phyloP scores from a whole-genome alignment of 2,329 filamentous ascomycete genomes.

The Fusarium sp. region DNA sequence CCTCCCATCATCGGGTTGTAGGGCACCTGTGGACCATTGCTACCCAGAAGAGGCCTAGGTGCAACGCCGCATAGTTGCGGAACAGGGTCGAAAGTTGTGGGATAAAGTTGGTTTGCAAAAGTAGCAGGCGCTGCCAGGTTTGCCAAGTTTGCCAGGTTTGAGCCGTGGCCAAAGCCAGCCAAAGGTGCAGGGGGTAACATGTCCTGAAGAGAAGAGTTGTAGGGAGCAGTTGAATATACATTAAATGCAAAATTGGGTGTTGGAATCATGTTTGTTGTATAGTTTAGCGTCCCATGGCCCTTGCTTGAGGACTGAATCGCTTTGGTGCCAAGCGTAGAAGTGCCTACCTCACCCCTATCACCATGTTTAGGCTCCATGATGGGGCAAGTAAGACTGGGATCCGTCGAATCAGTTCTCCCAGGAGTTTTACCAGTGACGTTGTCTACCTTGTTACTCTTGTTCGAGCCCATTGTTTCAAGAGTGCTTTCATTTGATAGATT shows the following conservation, averaged over 20 bases:
- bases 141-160: not conserved
- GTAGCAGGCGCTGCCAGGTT: not conserved
- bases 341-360: not conserved
- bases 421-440: not conserved
- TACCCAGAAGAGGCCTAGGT: constrained; percentile 1
- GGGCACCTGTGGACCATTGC: not conserved
- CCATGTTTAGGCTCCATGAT: not conserved
- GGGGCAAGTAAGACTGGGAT: constrained; percentile 1
- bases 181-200: constrained; percentile 10
- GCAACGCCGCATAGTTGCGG: constrained; percentile 11
- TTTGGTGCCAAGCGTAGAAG: not conserved
- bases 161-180: constrained; percentile 13
- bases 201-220: constrained; percentile 1
- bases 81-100: constrained; percentile 3
- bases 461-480: not conserved
- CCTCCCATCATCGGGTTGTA: constrained; percentile 9
- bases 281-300: not conserved
- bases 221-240: not conserved
- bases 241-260: not conserved
- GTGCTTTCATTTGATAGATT: not conserved
- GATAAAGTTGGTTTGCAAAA: constrained; percentile 12
- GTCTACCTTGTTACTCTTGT: not conserved
- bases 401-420: not conserved
- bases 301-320: not conserved
- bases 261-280: not conserved